phyloP scores from a whole-genome alignment of 2,329 filamentous ascomycete genomes.

The Pseudogymnoascus sp. region DNA sequence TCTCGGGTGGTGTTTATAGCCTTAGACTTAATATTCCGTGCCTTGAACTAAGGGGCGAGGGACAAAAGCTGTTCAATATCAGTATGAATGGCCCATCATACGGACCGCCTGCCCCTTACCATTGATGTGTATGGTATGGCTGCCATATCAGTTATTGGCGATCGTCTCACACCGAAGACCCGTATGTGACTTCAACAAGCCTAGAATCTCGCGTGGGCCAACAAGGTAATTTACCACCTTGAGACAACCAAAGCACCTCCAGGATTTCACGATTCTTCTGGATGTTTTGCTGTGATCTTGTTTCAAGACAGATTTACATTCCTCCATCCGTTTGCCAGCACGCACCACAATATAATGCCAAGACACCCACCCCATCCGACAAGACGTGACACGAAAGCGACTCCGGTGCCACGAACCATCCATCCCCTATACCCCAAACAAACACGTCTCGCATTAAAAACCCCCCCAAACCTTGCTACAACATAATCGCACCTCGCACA shows the following conservation, averaged over 20 bases:
- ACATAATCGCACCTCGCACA: neutral
- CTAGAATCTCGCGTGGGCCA: neutral
- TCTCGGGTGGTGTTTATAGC: neutral
- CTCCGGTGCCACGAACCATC: neutral
- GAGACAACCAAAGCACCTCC: neutral
- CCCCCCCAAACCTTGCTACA: neutral
- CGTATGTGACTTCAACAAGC: neutral
- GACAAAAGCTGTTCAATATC: neutral
- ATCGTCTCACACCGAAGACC: neutral
- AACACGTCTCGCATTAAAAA: conserved; percentile 2
- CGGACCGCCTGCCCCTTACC: neutral
- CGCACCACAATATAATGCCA: neutral
- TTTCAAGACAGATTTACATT: conserved; percentile 4
- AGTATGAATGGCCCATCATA: neutral
- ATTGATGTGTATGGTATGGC: neutral
- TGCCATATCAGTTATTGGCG: neutral
- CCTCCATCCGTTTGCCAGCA: neutral
- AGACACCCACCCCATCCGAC: neutral
- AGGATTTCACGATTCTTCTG: neutral
- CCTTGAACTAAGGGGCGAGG: neutral
- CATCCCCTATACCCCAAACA: neutral
- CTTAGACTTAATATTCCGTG: neutral
- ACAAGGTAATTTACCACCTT: neutral
- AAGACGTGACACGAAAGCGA: neutral
- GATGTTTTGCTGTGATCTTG: neutral